These are phyloP conservation scores for Linum trigynum DNA, from an alignment of 345 rosid species.

Conservation along the genomic window DNA sequence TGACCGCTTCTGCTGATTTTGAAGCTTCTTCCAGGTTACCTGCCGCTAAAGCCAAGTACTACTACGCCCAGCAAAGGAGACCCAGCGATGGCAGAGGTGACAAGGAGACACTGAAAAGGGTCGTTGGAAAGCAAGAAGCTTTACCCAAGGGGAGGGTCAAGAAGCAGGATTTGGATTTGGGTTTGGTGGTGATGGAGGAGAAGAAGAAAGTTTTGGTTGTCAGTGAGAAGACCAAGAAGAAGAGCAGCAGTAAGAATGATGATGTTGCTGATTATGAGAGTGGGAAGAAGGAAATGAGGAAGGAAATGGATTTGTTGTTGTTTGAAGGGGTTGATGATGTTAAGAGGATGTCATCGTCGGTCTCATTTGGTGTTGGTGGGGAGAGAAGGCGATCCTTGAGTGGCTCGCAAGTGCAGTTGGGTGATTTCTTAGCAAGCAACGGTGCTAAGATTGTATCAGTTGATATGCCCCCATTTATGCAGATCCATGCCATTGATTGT, in stretches of 20 bases:
- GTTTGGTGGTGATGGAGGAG: slow-evolving; percentile 8
- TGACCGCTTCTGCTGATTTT: slow-evolving; percentile 44
- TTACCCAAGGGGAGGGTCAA: slow-evolving; percentile 16
- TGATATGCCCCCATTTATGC: slow-evolving; percentile 80
- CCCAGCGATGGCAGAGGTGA: slow-evolving; percentile 5
- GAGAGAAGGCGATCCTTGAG: slow-evolving; percentile 41
- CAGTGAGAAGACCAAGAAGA: slow-evolving; percentile 6
- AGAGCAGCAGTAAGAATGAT: slow-evolving; percentile 1
- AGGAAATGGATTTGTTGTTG: slow-evolving; percentile 16
- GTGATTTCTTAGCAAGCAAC: slow-evolving; percentile 43
- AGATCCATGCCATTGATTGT: slow-evolving; percentile 66
- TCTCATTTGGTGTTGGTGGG: too few relatives aligned
- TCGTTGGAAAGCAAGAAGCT: slow-evolving; percentile 18
- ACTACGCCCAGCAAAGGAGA: slow-evolving; percentile 5
- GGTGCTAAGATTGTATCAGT: slow-evolving; percentile 63
- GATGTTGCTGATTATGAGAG: neutral
- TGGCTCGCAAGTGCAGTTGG: slow-evolving; percentile 43
- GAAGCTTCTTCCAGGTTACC: slow-evolving; percentile 27
- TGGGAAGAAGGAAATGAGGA: slow-evolving; percentile 19
- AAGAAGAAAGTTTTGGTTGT: neutral
- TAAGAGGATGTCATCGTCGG: neutral
- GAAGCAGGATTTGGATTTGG: slow-evolving; percentile 15
- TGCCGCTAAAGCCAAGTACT: slow-evolving; percentile 12
- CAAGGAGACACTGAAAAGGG: slow-evolving; percentile 6
- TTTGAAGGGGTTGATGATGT: slow-evolving; percentile 20